A percentile compares a stretch with the other conserved stretches of the same genome.
Conservation (phyloP, 371 early-diverging fungal species). For the Mucor mucedo region DNA sequence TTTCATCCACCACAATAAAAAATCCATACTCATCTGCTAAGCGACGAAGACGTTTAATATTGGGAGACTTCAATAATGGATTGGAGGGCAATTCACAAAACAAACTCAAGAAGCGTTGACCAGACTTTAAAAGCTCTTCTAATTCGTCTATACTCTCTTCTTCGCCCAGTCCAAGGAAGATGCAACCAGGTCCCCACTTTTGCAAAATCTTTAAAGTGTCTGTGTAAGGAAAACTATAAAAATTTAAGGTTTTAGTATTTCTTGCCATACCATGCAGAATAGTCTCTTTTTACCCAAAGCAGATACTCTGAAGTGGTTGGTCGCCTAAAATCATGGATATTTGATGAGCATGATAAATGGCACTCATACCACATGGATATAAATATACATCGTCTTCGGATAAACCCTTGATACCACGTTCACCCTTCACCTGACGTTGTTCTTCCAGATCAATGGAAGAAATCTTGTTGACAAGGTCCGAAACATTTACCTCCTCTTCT, state of each 20-base stretch:
- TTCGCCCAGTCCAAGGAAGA: constrained; percentile 87
- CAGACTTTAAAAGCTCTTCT: constrained; percentile 60
- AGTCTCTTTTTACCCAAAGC: constrained; percentile 77
- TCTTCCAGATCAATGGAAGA: constrained; percentile 31
- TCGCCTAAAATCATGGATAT: constrained; percentile 56
- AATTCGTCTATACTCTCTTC: constrained; percentile 72
- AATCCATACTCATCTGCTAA: constrained; percentile 81
- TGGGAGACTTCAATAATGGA: constrained; percentile 85
- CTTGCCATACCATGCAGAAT: too few species aligned
- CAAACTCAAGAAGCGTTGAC: constrained; percentile 74
- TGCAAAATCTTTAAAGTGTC: constrained; percentile 95
- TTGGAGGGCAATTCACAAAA: constrained; percentile 96
- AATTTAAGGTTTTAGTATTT: neutral
- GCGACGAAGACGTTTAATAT: constrained; percentile 71
- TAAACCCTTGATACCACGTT: constrained; percentile 58
- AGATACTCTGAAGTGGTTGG: constrained; percentile 72
- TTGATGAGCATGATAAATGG: constrained; percentile 87
- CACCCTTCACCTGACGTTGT: constrained; percentile 38
- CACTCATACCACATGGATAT: constrained; percentile 91
- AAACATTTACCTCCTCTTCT: constrained; percentile 29
- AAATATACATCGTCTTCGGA: constrained; percentile 85
- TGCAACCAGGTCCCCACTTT: constrained; percentile 89
- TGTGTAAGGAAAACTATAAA: constrained; percentile 85
- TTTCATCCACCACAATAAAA: constrained; percentile 91
- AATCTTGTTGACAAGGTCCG: constrained; percentile 34